Evolutionary conservation across 1,284 basidiomycete species (phyloP).

Genomic region (Kalmanozyma brasiliensis): DNA sequence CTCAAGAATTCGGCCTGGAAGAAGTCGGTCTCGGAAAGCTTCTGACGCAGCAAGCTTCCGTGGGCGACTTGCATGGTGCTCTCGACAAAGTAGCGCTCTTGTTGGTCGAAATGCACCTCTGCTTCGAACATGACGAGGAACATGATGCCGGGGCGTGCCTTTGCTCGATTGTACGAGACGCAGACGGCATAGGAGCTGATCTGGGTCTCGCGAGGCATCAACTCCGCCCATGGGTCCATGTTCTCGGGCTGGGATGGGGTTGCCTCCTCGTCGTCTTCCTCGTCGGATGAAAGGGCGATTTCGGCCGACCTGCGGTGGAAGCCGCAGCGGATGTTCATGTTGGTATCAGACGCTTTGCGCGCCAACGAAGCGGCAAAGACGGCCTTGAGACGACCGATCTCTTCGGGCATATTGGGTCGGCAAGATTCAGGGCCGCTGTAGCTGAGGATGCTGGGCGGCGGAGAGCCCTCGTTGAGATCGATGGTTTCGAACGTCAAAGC

Average conservation of each 20-base stretch:
- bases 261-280: constrained; percentile 15
- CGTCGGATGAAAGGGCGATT: constrained; percentile 3
- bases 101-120: constrained; percentile 28
- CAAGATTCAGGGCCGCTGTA: constrained; percentile 19
- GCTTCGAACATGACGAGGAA: constrained; percentile 43
- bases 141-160: constrained; percentile 41
- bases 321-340: constrained; percentile 36
- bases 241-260: background rate
- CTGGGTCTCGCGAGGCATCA: constrained; percentile 18
- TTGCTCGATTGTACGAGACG: constrained; percentile 35
- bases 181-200: constrained; percentile 37
- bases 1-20: constrained; percentile 55
- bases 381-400: constrained; percentile 22
- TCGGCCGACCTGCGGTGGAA: constrained; percentile 22
- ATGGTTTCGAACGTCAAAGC: constrained; percentile 9
- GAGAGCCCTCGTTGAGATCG: constrained; percentile 33
- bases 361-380: constrained; percentile 23
- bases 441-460: constrained; percentile 23
- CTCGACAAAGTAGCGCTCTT: constrained; percentile 48
- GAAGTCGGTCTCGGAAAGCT: constrained; percentile 45
- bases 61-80: constrained; percentile 26
- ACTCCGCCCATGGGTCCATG: constrained; percentile 30
- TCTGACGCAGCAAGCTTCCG: constrained; percentile 46
- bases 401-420: constrained; percentile 29
- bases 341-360: constrained; percentile 23